Evolutionary conservation across 2,329 filamentous ascomycete genomes (phyloP).

Genomic region (Ascochyta pisi): DNA sequence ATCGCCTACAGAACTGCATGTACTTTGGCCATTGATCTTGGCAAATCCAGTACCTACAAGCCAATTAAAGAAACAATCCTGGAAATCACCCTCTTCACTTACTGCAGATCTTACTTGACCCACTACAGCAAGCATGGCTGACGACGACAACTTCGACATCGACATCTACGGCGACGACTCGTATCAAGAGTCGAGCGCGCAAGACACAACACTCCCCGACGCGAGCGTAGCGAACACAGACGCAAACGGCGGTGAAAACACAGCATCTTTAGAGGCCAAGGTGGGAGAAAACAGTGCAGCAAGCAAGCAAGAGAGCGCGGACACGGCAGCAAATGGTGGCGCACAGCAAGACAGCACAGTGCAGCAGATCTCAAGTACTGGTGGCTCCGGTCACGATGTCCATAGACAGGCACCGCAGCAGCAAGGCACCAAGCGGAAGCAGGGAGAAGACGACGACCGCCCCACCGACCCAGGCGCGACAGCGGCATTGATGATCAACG

Average conservation of each 20-base stretch:
- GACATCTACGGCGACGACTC: constrained; percentile 71
- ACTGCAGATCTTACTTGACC: constrained; percentile 34
- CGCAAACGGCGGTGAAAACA: constrained; percentile 24
- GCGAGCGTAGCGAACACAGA: constrained; percentile 43
- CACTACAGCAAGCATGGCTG: constrained; percentile 53
- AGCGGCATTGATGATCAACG: constrained; percentile 81
- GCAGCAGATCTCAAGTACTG: constrained; percentile 55
- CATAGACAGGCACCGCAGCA: constrained; percentile 56
- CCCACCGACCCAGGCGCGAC: constrained; percentile 66
- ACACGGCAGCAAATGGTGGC: constrained; percentile 30
- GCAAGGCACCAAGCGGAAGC: constrained; percentile 69
- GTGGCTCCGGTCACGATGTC: constrained; percentile 46
- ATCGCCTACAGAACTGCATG: constrained; percentile 46
- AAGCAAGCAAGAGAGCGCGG: constrained; percentile 30
- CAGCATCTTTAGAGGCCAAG: constrained; percentile 17
- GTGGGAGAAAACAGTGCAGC: constrained; percentile 19
- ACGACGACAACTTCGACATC: constrained; percentile 75
- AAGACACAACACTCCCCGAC: constrained; percentile 36
- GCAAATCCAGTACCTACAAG: constrained; percentile 49
- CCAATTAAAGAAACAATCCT: constrained; percentile 45
- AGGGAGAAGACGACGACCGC: constrained; percentile 59
- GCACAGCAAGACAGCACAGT: constrained; percentile 39
- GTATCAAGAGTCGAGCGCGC: constrained; percentile 35
- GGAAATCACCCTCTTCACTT: constrained; percentile 30
- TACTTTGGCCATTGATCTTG: constrained; percentile 47